These are phyloP conservation scores for Lepidium sativum DNA, from an alignment of 345 rosid species.

Conservation along the genomic window DNA sequence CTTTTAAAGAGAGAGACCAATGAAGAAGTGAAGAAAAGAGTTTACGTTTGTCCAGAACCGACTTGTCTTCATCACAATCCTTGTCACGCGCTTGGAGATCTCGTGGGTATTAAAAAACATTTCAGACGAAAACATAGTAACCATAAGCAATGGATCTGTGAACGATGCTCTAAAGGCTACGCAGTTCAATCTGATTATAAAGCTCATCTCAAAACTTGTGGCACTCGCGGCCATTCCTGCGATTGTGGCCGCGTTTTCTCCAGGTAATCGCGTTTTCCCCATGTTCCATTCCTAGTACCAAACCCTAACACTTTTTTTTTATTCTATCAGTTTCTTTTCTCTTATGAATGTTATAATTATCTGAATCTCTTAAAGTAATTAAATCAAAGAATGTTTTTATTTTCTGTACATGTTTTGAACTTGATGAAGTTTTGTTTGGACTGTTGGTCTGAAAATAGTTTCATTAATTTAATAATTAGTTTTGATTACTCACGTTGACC, in stretches of 20 bases:
- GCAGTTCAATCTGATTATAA: conserved; percentile 98
- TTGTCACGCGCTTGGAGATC: conserved; percentile 93
- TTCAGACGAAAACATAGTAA: conserved; percentile 87
- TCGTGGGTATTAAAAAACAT: conserved; percentile 97
- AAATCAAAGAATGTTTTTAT: conserved; percentile 26
- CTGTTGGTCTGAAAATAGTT: background rate
- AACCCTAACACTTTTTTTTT: conserved; percentile 8
- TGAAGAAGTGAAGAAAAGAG: conserved; percentile 70
- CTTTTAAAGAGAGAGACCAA: conserved; percentile 72
- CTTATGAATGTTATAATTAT: background rate
- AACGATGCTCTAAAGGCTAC: conserved; percentile 82
- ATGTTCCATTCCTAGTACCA: conserved; percentile 35
- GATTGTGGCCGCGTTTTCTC: conserved; percentile 99
- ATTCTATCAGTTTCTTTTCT: background rate
- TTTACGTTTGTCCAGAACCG: conserved; percentile 95
- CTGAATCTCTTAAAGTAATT: conserved; percentile 11
- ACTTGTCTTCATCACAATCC: conserved; percentile 95
- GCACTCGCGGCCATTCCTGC: conserved; percentile 97
- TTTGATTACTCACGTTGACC: conserved; percentile 29
- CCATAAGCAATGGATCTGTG: conserved; percentile 94
- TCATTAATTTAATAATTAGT: background rate
- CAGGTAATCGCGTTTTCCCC: conserved; percentile 83
- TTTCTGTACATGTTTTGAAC: conserved; percentile 21
- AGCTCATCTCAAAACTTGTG: conserved; percentile 98
- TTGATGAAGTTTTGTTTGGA: conserved; percentile 10